Evolutionary conservation across 345 rosid species (phyloP).

Genomic region (Anacardium occidentale): DNA sequence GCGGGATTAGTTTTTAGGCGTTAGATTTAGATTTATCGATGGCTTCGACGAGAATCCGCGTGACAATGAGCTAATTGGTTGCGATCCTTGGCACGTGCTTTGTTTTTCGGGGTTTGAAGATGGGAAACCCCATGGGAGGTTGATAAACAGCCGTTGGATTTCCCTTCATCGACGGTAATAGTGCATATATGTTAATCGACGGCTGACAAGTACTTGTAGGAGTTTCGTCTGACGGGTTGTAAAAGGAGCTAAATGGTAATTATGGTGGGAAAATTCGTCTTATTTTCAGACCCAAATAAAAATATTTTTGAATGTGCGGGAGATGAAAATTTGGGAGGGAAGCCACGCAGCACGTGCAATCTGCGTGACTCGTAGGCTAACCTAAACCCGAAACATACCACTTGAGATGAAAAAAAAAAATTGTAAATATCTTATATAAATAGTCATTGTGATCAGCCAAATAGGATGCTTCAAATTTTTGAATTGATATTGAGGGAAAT

Average conservation of each 20-base stretch:
- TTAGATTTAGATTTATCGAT: conserved; percentile 6
- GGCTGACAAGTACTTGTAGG: neutral
- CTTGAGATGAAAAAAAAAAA: no score
- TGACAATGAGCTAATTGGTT: neutral
- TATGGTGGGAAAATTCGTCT: conserved; percentile 9
- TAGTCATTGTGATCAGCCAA: no score
- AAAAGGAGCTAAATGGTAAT: neutral
- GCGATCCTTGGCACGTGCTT: neutral
- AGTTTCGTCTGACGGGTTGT: conserved; percentile 3
- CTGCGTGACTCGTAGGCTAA: no score
- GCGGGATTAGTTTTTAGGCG: conserved; percentile 6
- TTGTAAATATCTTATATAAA: no score
- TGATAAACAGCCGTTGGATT: conserved; percentile 2
- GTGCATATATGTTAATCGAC: neutral
- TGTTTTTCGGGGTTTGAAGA: neutral
- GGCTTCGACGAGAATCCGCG: conserved; percentile 1
- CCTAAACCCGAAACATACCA: no score
- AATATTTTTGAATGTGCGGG: no score
- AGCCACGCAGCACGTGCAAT: no score
- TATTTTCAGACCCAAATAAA: no score
- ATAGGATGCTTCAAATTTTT: no score
- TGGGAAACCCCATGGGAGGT: neutral
- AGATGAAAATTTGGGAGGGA: no score
- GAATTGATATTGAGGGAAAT: no score
- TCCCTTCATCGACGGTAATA: neutral